These are phyloP conservation scores for Fusarium veterinarium DNA, from an alignment of 2,329 filamentous ascomycete genomes.

Conservation along the genomic window DNA sequence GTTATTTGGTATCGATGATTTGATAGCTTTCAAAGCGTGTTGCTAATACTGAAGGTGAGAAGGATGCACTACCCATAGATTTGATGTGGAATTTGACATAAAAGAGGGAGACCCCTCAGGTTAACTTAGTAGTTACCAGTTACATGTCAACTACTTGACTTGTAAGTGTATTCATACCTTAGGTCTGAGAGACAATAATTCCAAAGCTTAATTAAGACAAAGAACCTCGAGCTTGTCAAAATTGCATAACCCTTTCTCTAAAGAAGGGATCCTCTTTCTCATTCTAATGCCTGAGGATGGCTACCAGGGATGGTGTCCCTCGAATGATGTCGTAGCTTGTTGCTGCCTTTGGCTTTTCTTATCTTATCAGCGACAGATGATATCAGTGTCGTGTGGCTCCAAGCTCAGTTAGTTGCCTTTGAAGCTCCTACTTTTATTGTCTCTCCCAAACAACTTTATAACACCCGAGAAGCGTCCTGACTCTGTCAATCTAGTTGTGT, in stretches of 20 bases:
- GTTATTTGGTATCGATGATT: conserved; percentile 13
- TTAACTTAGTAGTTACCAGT: not conserved
- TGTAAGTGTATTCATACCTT: not conserved
- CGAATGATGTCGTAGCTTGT: conserved; percentile 33
- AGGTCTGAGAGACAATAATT: not conserved
- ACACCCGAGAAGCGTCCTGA: not conserved
- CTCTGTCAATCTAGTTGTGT: not conserved
- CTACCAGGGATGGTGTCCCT: not conserved
- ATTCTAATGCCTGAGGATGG: not conserved
- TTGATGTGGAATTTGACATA: not conserved
- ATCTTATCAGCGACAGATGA: conserved; percentile 45
- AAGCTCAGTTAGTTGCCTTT: conserved; percentile 21
- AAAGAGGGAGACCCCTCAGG: not conserved
- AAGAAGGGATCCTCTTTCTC: not conserved
- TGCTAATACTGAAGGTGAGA: not conserved
- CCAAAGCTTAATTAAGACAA: not conserved
- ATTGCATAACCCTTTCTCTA: not conserved
- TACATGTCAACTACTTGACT: not conserved
- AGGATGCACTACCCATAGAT: not conserved
- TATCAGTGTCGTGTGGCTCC: conserved; percentile 39
- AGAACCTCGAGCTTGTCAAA: not conserved
- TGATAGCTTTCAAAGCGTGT: conserved; percentile 1
- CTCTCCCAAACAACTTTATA: not conserved
- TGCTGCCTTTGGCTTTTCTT: conserved; percentile 39
- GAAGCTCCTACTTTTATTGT: conserved; percentile 26